Conservation (phyloP, 2,329 filamentous ascomycete genomes). For the Aspergillus ochraceus region DNA sequence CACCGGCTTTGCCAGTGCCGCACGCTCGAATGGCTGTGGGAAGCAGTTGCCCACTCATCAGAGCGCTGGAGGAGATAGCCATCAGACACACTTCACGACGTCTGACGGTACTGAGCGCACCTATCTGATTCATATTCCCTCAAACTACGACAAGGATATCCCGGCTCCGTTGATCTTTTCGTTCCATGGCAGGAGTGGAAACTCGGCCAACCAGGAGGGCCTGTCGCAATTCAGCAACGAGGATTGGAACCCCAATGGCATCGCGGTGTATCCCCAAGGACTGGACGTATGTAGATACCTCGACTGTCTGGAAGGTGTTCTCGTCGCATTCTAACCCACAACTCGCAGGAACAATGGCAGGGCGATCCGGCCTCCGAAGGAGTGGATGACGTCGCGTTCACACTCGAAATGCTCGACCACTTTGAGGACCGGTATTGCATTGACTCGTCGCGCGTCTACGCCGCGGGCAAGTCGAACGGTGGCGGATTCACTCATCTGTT, state of each 20-base stretch:
- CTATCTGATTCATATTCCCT: slow-evolving; percentile 27
- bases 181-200: slow-evolving; percentile 47
- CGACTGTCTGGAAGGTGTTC: neutral
- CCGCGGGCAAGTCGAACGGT: slow-evolving; percentile 56
- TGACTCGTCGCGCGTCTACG: slow-evolving; percentile 46
- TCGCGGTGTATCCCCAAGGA: slow-evolving; percentile 49
- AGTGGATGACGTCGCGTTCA: slow-evolving; percentile 49
- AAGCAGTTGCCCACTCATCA: slow-evolving; percentile 14
- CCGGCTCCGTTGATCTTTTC: slow-evolving; percentile 49
- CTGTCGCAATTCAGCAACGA: slow-evolving; percentile 50
- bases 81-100: slow-evolving; percentile 13
- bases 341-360: slow-evolving; percentile 37
- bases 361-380: slow-evolving; percentile 42
- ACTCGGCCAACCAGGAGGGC: slow-evolving; percentile 39
- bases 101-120: slow-evolving; percentile 21
- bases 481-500: slow-evolving; percentile 52
- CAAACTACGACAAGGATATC: slow-evolving; percentile 36
- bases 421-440: slow-evolving; percentile 47
- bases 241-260: slow-evolving; percentile 44
- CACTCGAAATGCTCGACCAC: slow-evolving; percentile 43
- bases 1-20: slow-evolving; percentile 6
- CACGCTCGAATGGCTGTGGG: slow-evolving; percentile 19
- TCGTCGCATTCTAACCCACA: neutral
- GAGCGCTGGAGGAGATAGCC: slow-evolving; percentile 1
- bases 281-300: slow-evolving; percentile 25